Percentiles rank a stretch among this genome's conserved stretches.
Conservation (phyloP, 2,329 filamentous ascomycete genomes). For the Catunica adiposa region DNA sequence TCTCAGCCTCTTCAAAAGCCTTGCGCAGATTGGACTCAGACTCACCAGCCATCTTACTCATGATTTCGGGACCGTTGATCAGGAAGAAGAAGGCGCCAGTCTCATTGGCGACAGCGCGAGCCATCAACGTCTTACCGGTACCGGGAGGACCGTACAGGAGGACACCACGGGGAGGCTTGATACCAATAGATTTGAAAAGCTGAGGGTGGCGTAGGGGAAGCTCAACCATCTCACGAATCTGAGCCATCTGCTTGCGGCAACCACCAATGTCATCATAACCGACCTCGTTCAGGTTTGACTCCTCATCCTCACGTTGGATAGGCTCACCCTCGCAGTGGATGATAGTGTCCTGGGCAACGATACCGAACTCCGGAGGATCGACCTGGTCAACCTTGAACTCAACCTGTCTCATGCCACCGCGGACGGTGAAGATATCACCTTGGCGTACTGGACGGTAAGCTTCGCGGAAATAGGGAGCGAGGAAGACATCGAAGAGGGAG, state of each 20-base stretch:
- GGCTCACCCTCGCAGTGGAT: constrained; percentile 94
- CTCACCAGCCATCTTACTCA: constrained; percentile 99
- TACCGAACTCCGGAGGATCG: constrained; percentile 94
- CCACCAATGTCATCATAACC: constrained; percentile 99
- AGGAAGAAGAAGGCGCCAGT: constrained; percentile 98
- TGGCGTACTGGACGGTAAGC: constrained; percentile 94
- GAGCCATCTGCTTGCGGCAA: constrained; percentile 98
- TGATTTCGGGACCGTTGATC: constrained; percentile 98
- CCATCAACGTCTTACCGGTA: constrained; percentile 99
- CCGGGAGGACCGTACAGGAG: constrained; percentile 91
- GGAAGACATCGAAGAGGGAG: constrained; percentile 96
- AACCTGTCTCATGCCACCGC: constrained; percentile 96
- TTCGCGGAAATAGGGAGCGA: constrained; percentile 98
- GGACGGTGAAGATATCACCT: constrained; percentile 92
- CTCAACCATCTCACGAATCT: constrained; percentile 97
- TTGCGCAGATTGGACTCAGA: constrained; percentile 96
- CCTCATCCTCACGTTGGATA: constrained; percentile 95
- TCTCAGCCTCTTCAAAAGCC: constrained; percentile 98
- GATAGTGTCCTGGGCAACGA: constrained; percentile 95
- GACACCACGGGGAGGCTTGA: constrained; percentile 97
- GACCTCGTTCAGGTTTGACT: constrained; percentile 97
- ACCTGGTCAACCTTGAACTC: constrained; percentile 99
- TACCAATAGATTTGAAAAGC: constrained; percentile 99
- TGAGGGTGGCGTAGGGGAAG: constrained; percentile 90
- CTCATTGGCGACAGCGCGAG: constrained; percentile 95